Base-by-base conservation (phyloP, 2,329 filamentous ascomycete genomes). In the Drechslera avenae region DNA sequence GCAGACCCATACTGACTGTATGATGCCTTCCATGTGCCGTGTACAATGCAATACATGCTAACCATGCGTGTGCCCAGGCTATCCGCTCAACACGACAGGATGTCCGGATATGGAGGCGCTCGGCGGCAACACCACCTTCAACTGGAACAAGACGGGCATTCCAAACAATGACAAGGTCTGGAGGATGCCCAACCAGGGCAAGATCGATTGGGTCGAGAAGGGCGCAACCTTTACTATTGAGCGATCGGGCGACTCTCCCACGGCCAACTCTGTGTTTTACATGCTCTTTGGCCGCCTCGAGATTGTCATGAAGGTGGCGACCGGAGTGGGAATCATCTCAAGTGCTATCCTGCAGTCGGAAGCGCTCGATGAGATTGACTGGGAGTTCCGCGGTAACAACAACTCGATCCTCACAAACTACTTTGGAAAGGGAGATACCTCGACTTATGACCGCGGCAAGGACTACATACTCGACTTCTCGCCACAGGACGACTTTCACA, bases 51-150 rank as follows among this genome's bases (percentile, higher is more conserved):
- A 26, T 5, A 18, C 9, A n/a, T 26, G 33, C 48, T 51, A 39
- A 52, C 5, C 13, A 8, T 16, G n/a, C 9, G 26, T 10, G 21
- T 7, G 21, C 26, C 19, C 46, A 52, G 44, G 92, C 78, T 86
- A 95, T 68, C 92, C 93, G 4, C 79, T 87, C 65, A 82, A 91
- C 58, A 74, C 77, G 53, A 84, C 81, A 35, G 74, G 77, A 59
- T 96, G 91, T 71, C 84, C 88, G 1, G 72, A 85, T 33, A 83
- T 94, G 71, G 80, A 85, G 2, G 91, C 89, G 10, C 81, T 96
- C 14, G 85, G 86, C 48, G 84, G 83, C 44, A 77, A 77, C 50
- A 79, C 76, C 57, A 75, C 71, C 30, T 76, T 78, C 61, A 71
- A 80, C 63, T 81, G 81, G 69, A 80, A 86, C 72, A 81, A 78